Evolutionary conservation across 257 asterid genomes (phyloP), one percentile per base, ranked within the genome.

Genomic region (Fraxinus americana): DNA sequence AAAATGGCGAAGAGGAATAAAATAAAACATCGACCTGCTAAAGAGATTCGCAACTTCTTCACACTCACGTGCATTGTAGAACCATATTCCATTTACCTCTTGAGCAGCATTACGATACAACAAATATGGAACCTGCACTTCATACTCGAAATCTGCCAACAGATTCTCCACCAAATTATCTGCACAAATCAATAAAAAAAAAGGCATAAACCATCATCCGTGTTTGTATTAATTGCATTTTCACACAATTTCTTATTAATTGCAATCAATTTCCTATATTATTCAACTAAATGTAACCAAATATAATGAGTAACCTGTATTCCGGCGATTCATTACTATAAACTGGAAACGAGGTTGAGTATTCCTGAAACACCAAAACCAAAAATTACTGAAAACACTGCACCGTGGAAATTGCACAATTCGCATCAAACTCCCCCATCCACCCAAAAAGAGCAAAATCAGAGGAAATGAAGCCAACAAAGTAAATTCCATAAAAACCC

Each of bases 41-140:
- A 94, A 92, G 71, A 94, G 90, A 87, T 81, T 88, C 29, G 94
- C 95, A 75, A 94, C 91, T 73, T 90, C 96, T 76, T 90, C 96
- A 77, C 98, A 91, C 78, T 92, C 99, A 41, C 88, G 93, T 29
- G 90, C 76, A 81, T 91, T 85, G 71, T 92, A 94, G 83, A 94
- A 94, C 98, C 98, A 94, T 91, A 94, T 91, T 70, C 98, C 98
- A 77, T 92, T 94, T 67, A 92, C 93, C 84, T 92, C 99, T 80
- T 89, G 92, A 63, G 90, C 82, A 39, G 97, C 92, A 80, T 92
- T 94, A 76, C 92, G 86, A 81, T 94, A 91, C 74, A 94, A 76
- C 72, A 94, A 77, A 90, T 92, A 92, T 52, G 99, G 98, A 79
- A 87, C 84, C 83, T 94, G 97, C 82, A 94, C 86, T 85, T 94